Base-by-base conservation (phyloP, 768 basidiomycete species). In the Leccinum uliginosum region DNA sequence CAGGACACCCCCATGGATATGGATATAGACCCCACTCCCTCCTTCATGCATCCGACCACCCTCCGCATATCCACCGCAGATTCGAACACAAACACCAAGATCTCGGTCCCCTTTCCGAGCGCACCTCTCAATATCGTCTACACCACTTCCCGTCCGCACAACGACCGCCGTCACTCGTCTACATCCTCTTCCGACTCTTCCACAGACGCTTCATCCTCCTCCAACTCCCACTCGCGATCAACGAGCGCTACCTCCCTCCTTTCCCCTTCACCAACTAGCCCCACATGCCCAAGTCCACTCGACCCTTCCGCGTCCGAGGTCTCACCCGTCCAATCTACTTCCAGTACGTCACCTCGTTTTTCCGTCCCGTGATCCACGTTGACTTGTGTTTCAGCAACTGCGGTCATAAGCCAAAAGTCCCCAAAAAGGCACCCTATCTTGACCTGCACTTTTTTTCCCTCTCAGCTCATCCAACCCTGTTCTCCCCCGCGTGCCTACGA, bases 371-470 rank as follows among this genome's bases (percentile, higher is more conserved):
- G 26, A 30, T 50, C 21, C 40, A 10, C 12, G 9, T 50, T 50
- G 24, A 70, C 23, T 21, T 27, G 17, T 38, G 40, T 56, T 51
- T 63, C 53, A 61, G 62, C 38, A 11, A 6, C 60, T 54, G 46
- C 40, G 50, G 38, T 32, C 35, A 35, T 52, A 9, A 29, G 48
- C 47, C 45, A 53, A 62, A 55, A 59, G 46, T 30, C 62, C 48
- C 19, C 35, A 55, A 50, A 59, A 59, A 62, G 43, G 27, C 69
- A 74, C 1, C 68, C 77, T 11, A 54, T 80, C 19, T 71, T 83
- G 51, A 83, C 82, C 2, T 80, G 79, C 32, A 77, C 80, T 0
- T 83, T 84, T 62, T 66, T 79, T 40, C 76, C 79, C 8, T 73
- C 75, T 45, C 78, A 82, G 59, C 71, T 82, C 29, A 67, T 78